phyloP scores from a whole-genome alignment of 306 rosid genomes.

The Clitoria ternatea region DNA sequence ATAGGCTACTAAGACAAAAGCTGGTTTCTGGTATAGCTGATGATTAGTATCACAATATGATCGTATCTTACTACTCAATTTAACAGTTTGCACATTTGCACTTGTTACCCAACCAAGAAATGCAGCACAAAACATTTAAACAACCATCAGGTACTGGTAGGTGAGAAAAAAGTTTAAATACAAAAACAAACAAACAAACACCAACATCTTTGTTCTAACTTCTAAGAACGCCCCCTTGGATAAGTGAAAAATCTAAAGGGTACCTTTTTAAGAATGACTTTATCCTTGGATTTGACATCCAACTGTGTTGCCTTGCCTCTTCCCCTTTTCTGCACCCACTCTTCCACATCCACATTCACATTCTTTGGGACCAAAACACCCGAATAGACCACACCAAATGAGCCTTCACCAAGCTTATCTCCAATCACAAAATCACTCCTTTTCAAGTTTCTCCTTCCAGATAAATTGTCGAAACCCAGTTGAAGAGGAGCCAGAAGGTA shows the following conservation, averaged over 20 bases:
- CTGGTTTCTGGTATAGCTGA: neutral
- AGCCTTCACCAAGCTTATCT: constrained; percentile 85
- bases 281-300: constrained; percentile 56
- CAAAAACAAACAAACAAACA: neutral
- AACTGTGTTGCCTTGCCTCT: constrained; percentile 35
- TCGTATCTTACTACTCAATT: neutral
- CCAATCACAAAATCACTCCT: constrained; percentile 64
- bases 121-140: neutral
- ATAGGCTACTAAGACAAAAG: neutral
- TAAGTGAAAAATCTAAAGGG: too few relatives aligned
- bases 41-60: neutral
- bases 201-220: neutral
- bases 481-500: constrained; percentile 92
- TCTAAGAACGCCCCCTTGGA: too few relatives aligned
- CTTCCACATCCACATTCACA: constrained; percentile 12
- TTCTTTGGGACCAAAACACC: constrained; percentile 67
- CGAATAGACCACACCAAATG: constrained; percentile 85
- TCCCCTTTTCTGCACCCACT: constrained; percentile 39
- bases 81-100: neutral
- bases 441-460: constrained; percentile 73
- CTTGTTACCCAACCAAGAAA: neutral
- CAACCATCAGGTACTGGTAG: too few relatives aligned
- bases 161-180: too few relatives aligned
- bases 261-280: constrained; percentile 93
- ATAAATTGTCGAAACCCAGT: constrained; percentile 55